Base-by-base conservation (phyloP, 2,329 filamentous ascomycete genomes). In the Ilyonectria mors-panacis region DNA sequence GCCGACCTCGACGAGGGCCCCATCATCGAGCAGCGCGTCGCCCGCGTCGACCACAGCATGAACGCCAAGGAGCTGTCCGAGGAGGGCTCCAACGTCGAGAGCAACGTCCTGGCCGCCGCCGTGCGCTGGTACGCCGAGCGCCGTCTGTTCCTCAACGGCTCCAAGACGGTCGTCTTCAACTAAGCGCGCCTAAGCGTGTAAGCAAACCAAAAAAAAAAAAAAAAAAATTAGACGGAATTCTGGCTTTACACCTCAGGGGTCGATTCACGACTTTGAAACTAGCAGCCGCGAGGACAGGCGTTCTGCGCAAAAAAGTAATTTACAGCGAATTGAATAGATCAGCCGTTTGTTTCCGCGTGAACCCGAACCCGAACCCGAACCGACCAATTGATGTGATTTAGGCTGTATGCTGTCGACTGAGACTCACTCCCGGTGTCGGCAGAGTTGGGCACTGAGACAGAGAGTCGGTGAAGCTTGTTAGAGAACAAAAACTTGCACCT, bases 81-180 rank as follows among this genome's bases (percentile, higher is more conserved):
- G 75, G 92, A 94, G 78, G 93, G 93, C 13, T 93, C 91, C 74
- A 95, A 94, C 72, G 92, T 95, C 10, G 93, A 96, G 86, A 94
- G 91, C 78, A 92, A 94, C 80, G 93, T 95, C 7, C 81, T 96
- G 73, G 93, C 92, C 4, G 90, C 92, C 4, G 93, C 93, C 1
- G 93, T 96, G 61, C 93, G 94, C 83, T 95, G 93, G 91, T 93
- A 93, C 82, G 91, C 92, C 26, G 93, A 96, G 86, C 87, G 89
- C 77, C 86, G 91, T 63, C 90, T 96, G 33, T 92, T 96, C 77
- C 82, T 95, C 71, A 95, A 95, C 77, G 92, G 92, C 17, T 86
- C 86, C 71, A 95, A 94, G 87, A 95, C 93, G 35, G 92, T 95
- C 28, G 93, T 95, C 2, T 94, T 95, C 81, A 85, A 83, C 63